Base-by-base conservation (phyloP, 2,329 filamentous ascomycete species). In the Apiospora hydei region DNA sequence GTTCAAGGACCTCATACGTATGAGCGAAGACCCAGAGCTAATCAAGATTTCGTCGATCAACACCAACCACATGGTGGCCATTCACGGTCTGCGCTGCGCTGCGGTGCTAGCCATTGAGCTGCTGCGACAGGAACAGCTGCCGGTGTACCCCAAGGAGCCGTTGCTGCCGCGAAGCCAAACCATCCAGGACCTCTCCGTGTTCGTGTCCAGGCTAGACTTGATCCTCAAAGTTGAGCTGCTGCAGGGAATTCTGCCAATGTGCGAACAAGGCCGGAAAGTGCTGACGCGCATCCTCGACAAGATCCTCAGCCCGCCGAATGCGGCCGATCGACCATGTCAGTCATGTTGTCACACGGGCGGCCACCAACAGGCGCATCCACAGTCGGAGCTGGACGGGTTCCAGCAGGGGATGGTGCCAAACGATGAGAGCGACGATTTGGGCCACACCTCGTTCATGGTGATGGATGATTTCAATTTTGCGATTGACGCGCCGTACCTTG, bases 181-280 rank as follows among this genome's bases (percentile, higher is more conserved):
- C 6, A 82, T 82, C 26, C 81, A 82, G 72, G 79, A 82, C 69
- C 73, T 82, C 18, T 78, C 81, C 18, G 78, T 82, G 5, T 82
- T 82, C 61, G 81, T 80, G 16, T 77, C 80, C 30, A 71, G 78
- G n/a, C 74, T 82, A 10, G 80, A 77, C 3, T 75, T 78, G 3
- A 76, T 81, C 18, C 46, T 51, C 34, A 47, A 49, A 21, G 44
- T 69, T 14, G 67, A 49, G 26, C 18, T 7, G 72, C 74, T 0
- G 80, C 81, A 34, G 79, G 80, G 47, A 77, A 77, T 4, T 79
- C 77, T 68, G 6, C 74, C 74, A 14, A 76, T 81, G 67, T 81
- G 81, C 67, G 78, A 81, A 57, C 80, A 81, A 69, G 81, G 81
- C 0, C 77, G 79, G 21, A 81, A 79, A 73, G 78, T 81, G 26